Conservation (phyloP, 306 rosid species). For the Lagenaria siceraria region DNA sequence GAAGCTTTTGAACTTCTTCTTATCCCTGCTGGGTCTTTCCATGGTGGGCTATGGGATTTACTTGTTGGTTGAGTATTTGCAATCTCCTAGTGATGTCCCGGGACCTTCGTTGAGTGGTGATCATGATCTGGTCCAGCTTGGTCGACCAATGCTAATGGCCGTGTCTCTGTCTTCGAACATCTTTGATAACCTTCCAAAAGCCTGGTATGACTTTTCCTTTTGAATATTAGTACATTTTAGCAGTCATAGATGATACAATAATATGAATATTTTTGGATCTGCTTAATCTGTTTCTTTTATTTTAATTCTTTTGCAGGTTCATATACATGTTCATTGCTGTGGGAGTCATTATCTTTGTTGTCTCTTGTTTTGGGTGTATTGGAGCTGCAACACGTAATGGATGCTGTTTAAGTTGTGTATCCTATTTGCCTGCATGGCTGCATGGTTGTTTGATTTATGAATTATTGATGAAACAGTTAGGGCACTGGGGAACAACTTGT, state of each 20-base stretch:
- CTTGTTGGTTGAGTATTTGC: slow-evolving; percentile 47
- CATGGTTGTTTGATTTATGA: background rate
- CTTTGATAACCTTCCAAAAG: slow-evolving; percentile 52
- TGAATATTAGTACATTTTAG: no score
- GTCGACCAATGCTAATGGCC: slow-evolving; percentile 71
- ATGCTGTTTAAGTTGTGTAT: slow-evolving; percentile 90
- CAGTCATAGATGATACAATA: no score
- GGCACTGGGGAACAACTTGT: background rate
- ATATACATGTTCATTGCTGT: slow-evolving; percentile 73
- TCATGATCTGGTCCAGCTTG: slow-evolving; percentile 39
- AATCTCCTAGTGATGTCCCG: slow-evolving; percentile 18
- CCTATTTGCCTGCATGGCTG: slow-evolving; percentile 18
- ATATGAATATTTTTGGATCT: background rate
- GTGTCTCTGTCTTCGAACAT: slow-evolving; percentile 38
- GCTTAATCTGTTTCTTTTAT: slow-evolving; percentile 4
- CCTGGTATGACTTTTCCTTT: slow-evolving; percentile 59
- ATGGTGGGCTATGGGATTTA: slow-evolving; percentile 88
- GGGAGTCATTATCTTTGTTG: slow-evolving; percentile 53
- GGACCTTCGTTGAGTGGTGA: slow-evolving; percentile 23
- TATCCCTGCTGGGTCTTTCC: slow-evolving; percentile 70
- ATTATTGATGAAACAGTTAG: background rate
- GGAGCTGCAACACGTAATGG: slow-evolving; percentile 62
- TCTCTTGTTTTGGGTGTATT: slow-evolving; percentile 83
- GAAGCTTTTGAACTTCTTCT: slow-evolving; percentile 75
- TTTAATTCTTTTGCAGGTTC: slow-evolving; percentile 50